Percentiles rank a stretch among this genome's conserved stretches.
Evolutionary conservation across 495 filamentous ascomycete genomes (phyloP).

Genomic region (Penicillium riverlandense): DNA sequence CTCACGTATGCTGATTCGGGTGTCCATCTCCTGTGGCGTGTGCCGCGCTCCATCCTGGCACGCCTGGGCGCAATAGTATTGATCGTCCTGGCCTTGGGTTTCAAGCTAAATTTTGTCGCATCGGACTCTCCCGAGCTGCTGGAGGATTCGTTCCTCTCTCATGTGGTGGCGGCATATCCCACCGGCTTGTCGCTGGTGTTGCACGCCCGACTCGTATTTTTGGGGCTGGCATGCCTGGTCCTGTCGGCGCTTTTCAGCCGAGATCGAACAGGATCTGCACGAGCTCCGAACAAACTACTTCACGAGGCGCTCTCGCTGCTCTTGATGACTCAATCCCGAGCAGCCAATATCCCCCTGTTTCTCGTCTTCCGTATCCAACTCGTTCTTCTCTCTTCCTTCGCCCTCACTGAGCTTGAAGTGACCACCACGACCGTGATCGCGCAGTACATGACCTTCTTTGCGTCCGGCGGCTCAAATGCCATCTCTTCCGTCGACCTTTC

Average conservation of each 20-base stretch:
- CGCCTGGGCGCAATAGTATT: slow-evolving; percentile 13
- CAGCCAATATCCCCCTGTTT: slow-evolving; percentile 77
- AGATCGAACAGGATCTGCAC: background rate
- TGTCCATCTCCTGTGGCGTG: slow-evolving; percentile 22
- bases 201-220: slow-evolving; percentile 35
- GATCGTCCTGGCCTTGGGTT: slow-evolving; percentile 56
- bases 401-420: slow-evolving; percentile 46
- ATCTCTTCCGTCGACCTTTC: slow-evolving; percentile 84
- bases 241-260: slow-evolving; percentile 16
- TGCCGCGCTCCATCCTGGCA: slow-evolving; percentile 20
- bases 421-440: slow-evolving; percentile 58
- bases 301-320: slow-evolving; percentile 71
- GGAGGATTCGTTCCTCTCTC: slow-evolving; percentile 40
- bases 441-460: slow-evolving; percentile 78
- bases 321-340: slow-evolving; percentile 77
- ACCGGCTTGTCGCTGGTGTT: slow-evolving; percentile 40
- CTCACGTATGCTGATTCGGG: slow-evolving; percentile 55
- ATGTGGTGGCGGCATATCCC: slow-evolving; percentile 38
- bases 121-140: slow-evolving; percentile 85
- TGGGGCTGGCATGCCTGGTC: slow-evolving; percentile 40
- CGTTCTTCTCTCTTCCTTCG: slow-evolving; percentile 39
- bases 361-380: slow-evolving; percentile 59
- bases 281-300: slow-evolving; percentile 23
- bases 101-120: slow-evolving; percentile 75
- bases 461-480: slow-evolving; percentile 84